These are phyloP conservation scores for Paxillus rubicundulus DNA, from an alignment of 768 basidiomycete genomes.

Conservation along the genomic window DNA sequence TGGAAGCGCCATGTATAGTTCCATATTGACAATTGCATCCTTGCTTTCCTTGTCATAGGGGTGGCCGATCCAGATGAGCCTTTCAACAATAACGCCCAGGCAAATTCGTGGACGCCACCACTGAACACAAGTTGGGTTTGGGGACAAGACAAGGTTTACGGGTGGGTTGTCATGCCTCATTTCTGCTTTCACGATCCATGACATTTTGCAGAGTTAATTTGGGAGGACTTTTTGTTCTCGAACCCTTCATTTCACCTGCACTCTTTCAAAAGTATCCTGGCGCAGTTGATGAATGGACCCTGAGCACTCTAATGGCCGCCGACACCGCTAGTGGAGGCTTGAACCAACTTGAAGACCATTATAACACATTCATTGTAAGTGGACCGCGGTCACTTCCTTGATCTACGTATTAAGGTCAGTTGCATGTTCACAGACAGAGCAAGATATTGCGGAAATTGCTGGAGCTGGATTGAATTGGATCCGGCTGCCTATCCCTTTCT, in stretches of 20 bases:
- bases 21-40: not conserved
- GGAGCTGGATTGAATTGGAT: constrained; percentile 86
- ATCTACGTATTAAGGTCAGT: not conserved
- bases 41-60: constrained; percentile 41
- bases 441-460: constrained; percentile 88
- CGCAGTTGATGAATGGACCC: constrained; percentile 64
- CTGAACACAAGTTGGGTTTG: constrained; percentile 75
- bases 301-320: constrained; percentile 62
- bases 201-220: constrained; percentile 54
- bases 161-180: constrained; percentile 38
- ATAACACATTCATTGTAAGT: constrained; percentile 78
- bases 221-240: constrained; percentile 73
- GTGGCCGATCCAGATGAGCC: constrained; percentile 66
- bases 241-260: constrained; percentile 73
- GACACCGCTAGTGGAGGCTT: constrained; percentile 63
- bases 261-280: constrained; percentile 59
- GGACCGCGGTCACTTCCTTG: not conserved
- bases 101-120: constrained; percentile 79
- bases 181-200: constrained; percentile 4
- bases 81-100: constrained; percentile 69
- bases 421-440: constrained; percentile 59
- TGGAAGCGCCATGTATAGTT: constrained; percentile 1
- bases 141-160: constrained; percentile 57
- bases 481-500: constrained; percentile 77
- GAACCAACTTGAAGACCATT: constrained; percentile 71